phyloP scores from a whole-genome alignment of 2,329 filamentous ascomycete genomes.

The Paecilomyces variotii region DNA sequence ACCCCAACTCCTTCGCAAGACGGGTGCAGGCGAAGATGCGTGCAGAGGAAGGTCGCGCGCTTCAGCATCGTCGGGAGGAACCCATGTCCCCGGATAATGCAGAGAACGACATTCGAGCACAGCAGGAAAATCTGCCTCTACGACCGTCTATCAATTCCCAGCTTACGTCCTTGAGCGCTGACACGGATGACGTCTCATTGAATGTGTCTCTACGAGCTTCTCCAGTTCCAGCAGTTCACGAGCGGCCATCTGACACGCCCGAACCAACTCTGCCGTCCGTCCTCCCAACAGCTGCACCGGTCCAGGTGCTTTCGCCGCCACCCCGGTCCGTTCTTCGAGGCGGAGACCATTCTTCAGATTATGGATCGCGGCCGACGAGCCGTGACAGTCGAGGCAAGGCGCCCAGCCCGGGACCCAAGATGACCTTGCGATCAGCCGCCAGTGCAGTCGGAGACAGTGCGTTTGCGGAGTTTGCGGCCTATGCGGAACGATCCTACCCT shows the following conservation, averaged over 20 bases:
- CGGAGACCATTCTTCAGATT: constrained; percentile 1
- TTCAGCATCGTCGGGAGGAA: constrained; percentile 37
- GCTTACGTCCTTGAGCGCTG: constrained; percentile 10
- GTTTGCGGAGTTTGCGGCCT: constrained; percentile 59
- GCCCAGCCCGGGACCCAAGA: constrained; percentile 19
- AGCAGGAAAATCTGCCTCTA: constrained; percentile 9
- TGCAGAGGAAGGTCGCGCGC: constrained; percentile 43
- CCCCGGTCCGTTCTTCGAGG: constrained; percentile 5
- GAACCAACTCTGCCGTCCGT: constrained; percentile 18
- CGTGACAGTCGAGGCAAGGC: constrained; percentile 9
- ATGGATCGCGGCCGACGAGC: not conserved
- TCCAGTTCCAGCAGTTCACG: constrained; percentile 13
- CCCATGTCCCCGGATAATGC: constrained; percentile 20
- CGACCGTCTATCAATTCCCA: constrained; percentile 21
- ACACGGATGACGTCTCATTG: constrained; percentile 15
- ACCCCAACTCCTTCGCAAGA: constrained; percentile 39
- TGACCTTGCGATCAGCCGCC: constrained; percentile 28
- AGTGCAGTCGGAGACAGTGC: constrained; percentile 55
- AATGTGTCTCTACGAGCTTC: constrained; percentile 20
- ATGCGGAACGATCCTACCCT: constrained; percentile 65
- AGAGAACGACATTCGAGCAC: constrained; percentile 7
- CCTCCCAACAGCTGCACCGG: constrained; percentile 13
- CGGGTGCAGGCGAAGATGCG: constrained; percentile 45
- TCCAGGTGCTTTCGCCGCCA: constrained; percentile 11
- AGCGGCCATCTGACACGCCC: constrained; percentile 12